These are phyloP conservation scores for Apophysomyces ossiformis DNA, from an alignment of 371 early-diverging fungal species.

Conservation along the genomic window DNA sequence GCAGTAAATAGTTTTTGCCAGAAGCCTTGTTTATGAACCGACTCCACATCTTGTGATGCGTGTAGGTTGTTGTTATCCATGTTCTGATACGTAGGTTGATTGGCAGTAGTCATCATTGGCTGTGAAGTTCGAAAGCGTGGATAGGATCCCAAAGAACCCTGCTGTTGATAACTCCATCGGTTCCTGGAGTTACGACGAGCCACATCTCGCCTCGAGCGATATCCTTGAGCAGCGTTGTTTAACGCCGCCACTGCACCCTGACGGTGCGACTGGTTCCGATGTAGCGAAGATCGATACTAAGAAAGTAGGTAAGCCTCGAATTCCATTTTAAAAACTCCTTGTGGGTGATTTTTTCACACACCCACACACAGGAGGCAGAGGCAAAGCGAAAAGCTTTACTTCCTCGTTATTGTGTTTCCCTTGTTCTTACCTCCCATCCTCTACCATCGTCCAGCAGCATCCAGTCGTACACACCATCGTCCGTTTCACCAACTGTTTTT, in stretches of 20 bases:
- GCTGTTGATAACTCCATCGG: constrained; percentile 15
- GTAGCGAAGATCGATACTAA: constrained; percentile 20
- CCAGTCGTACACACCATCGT: constrained; percentile 95
- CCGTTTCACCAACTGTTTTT: constrained; percentile 68
- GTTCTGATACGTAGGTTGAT: constrained; percentile 30
- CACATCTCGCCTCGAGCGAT: constrained; percentile 19
- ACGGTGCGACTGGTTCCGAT: constrained; percentile 21
- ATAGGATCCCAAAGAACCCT: not conserved
- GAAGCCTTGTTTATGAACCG: constrained; percentile 25
- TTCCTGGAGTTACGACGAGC: constrained; percentile 21
- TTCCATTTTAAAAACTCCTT: not conserved
- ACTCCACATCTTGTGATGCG: constrained; percentile 25
- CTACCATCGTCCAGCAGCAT: constrained; percentile 73
- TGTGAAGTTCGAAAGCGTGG: constrained; percentile 21
- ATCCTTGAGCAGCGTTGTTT: constrained; percentile 19
- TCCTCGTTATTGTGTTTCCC: not conserved
- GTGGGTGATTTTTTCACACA: not conserved
- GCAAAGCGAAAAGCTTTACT: not conserved
- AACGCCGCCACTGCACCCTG: constrained; percentile 28
- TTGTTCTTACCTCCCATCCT: constrained; percentile 60
- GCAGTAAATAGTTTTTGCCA: constrained; percentile 22
- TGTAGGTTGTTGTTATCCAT: constrained; percentile 24
- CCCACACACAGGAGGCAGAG: too few relatives aligned
- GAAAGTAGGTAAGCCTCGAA: not conserved
- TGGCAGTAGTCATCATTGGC: constrained; percentile 17